Base-by-base conservation (phyloP, 2,329 filamentous ascomycete genomes). In the Talaromyces sp. region DNA sequence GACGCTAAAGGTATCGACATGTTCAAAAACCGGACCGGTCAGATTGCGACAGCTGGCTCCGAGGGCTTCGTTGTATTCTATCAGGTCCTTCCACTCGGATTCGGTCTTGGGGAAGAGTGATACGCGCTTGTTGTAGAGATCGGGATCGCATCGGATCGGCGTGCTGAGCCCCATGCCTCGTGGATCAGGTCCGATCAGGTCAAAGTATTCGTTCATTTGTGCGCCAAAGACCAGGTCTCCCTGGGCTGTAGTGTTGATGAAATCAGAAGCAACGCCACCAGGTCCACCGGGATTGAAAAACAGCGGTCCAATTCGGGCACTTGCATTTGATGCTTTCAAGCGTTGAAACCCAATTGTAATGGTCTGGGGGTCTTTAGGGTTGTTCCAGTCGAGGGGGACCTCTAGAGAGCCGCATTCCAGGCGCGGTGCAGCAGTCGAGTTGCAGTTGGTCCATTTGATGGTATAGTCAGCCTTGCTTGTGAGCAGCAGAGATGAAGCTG, bases 151-250 rank as follows among this genome's bases (percentile, higher is more conserved):
- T 56, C 68, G 63, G 26, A 79, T 67, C 0, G 72, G 71, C 1
- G 70, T 71, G 66, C 78, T 80, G 52, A 73, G 56, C 2, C 76
- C 77, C 27, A 77, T 72, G 12, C 79, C 79, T 3, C 78, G 72
- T 0, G 77, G 78, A 61, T 80, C 78, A 1, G 78, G 66, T 3
- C 75, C 78, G 52, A 80, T 73, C 21, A 80, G 66, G 63, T 80
- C 78, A 66, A 77, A 80, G 54, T 62, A 19, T 31, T 54, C 52
- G 7, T 29, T 54, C 14, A 54, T 38, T 2, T n/a, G 38, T 31
- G 38, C 52, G 7, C 52, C 52, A n/a, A 54, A 38, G 17, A 54
- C 38, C 29, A 21, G 27, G 8, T 54, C 52, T 11, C 52, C 52
- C 29, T 19, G 27, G 14, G 52, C 52, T 8, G 52, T 54, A 7